Evolutionary conservation across 805 yeast genomes (phyloP), one percentile per base, ranked within the genome.

Genomic region (Isabelozyma heimii): DNA sequence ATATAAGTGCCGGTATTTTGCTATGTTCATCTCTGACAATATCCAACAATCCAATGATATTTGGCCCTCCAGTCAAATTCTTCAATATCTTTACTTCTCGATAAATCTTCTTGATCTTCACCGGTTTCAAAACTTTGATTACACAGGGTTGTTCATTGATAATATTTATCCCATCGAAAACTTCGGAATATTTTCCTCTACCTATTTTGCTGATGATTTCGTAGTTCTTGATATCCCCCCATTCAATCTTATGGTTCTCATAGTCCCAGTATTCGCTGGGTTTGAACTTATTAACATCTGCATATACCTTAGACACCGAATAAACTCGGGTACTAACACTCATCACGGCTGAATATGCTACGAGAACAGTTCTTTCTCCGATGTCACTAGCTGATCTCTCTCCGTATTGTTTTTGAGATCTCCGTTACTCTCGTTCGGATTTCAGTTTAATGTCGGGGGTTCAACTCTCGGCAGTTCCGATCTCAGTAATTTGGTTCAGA

Each of bases 131-230:
- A 57, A 90, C 95, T 65, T 91, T 91, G 56, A 91, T 88, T 40
- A 91, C 92, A 60, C 94, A 87, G 33, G 67, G 66, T 40, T 77
- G 78, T 47, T 81, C 83, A 53, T 80, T 81, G 47, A 80, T 74
- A 45, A 88, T 73, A 62, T 88, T 85, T 41, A 85, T 77, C 27
- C 97, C 97, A 63, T 84, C 87, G 65, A 91, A 91, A 28, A 91
- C 97, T 67, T 91, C 97, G n/a, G 95, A 86, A 69, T 91, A 91
- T 72, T 89, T 91, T 24, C 97, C 97, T 49, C 97, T 80, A 12
- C 97, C 97, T 15, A 91, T 85, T 68, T 91, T 89, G 53, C 79
- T 77, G 47, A 87, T 80, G 52, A 91, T 87, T 65, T 91, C 97
- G 63, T 86, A 87, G 60, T 82, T 65, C 44, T 63, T 64, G 49